Evolutionary conservation across 2,329 filamentous ascomycete species (phyloP).

Genomic region (Plenodomus biglobosus): DNA sequence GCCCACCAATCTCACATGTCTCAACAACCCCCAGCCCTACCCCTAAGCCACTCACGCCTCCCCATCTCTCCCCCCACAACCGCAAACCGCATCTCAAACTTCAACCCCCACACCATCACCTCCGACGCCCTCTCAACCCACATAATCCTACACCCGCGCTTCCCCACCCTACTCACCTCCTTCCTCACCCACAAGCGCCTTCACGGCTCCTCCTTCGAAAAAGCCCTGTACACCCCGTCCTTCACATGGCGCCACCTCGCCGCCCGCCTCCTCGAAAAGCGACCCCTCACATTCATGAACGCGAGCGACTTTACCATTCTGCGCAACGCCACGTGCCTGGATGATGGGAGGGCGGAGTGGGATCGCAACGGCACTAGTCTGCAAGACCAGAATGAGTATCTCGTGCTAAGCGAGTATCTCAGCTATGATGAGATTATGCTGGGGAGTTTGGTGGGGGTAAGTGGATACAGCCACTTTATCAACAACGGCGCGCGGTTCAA

Average conservation of each 20-base stretch:
- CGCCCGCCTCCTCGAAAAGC: constrained; percentile 5
- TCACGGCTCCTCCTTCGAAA: constrained; percentile 7
- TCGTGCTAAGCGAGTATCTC: constrained; percentile 4
- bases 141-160: constrained; percentile 4
- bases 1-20: background rate
- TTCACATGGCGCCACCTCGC: constrained; percentile 5
- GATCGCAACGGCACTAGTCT: constrained; percentile 8
- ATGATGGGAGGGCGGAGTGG: constrained; percentile 2
- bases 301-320: constrained; percentile 3
- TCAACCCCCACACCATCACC: constrained; percentile 1
- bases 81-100: constrained; percentile 7
- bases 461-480: constrained; percentile 7
- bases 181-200: constrained; percentile 7
- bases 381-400: constrained; percentile 4
- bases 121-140: constrained; percentile 5
- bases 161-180: constrained; percentile 3
- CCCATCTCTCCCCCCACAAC: constrained; percentile 3
- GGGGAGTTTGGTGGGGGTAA: constrained; percentile 6
- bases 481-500: constrained; percentile 9
- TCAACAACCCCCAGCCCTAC: background rate
- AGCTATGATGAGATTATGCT: constrained; percentile 13
- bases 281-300: constrained; percentile 7
- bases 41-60: constrained; percentile 3
- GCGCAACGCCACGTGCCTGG: constrained; percentile 1
- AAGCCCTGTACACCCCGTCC: constrained; percentile 1